Evolutionary conservation across 106 monocot species (phyloP).

Genomic region (Hemerocallis citrina): DNA sequence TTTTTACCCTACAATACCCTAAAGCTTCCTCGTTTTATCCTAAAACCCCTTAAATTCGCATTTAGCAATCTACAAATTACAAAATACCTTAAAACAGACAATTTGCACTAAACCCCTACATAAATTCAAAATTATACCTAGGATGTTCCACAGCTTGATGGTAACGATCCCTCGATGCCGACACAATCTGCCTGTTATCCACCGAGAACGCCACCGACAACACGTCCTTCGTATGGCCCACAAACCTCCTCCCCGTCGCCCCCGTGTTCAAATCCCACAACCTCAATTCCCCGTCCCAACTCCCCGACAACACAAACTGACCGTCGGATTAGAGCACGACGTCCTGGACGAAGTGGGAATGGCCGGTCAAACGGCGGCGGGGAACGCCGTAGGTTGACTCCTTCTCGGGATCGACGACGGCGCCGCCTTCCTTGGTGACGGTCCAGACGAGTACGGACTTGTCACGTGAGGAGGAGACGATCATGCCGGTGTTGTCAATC

Average conservation of each 20-base stretch:
- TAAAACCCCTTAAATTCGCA: too few relatives aligned
- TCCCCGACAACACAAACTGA: constrained; percentile 21
- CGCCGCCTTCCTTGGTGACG: constrained; percentile 23
- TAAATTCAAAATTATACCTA: too few relatives aligned
- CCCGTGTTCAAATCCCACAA: constrained; percentile 25
- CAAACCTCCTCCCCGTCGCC: constrained; percentile 17
- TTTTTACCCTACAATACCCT: too few relatives aligned
- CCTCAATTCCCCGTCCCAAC: constrained; percentile 24
- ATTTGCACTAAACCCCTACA: too few relatives aligned
- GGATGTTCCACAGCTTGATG: constrained; percentile 28
- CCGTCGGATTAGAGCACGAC: constrained; percentile 23
- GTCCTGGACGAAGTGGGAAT: constrained; percentile 32
- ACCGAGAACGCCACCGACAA: constrained; percentile 29
- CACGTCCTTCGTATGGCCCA: constrained; percentile 25
- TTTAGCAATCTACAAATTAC: too few relatives aligned
- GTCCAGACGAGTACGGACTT: constrained; percentile 52
- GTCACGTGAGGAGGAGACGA: constrained; percentile 55
- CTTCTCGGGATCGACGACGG: neutral
- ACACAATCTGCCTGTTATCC: constrained; percentile 27
- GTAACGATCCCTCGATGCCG: constrained; percentile 20
- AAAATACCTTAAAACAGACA: too few relatives aligned
- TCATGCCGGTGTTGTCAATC: constrained; percentile 40
- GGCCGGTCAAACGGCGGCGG: constrained; percentile 27
- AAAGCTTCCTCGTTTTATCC: too few relatives aligned
- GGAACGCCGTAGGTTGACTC: constrained; percentile 20